Evolutionary conservation across 108 stramenopile genomes (phyloP).

Genomic region (Cyclotella baltica): DNA sequence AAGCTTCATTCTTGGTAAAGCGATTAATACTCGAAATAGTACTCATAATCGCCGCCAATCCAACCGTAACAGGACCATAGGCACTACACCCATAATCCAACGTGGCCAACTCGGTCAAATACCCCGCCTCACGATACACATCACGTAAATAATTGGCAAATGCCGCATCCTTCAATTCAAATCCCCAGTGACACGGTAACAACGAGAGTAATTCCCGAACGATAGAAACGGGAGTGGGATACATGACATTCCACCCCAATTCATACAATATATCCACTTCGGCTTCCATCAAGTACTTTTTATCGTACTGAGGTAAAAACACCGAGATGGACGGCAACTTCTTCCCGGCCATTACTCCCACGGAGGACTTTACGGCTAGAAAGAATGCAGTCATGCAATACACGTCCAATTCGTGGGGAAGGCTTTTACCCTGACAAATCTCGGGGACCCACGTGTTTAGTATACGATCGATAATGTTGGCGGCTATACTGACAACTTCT

Average conservation of each 20-base stretch:
- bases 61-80: neutral
- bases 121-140: neutral
- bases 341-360: neutral
- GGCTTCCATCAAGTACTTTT: neutral
- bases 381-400: neutral
- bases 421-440: neutral
- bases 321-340: neutral
- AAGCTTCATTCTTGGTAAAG: neutral
- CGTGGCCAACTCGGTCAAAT: neutral
- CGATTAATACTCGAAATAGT: neutral
- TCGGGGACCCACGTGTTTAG: neutral
- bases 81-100: neutral
- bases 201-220: neutral
- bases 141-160: neutral
- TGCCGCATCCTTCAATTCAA: neutral
- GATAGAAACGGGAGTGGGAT: slow-evolving; percentile 2
- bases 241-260: neutral
- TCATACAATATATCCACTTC: slow-evolving; percentile 2
- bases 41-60: slow-evolving; percentile 12
- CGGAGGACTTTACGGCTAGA: slow-evolving; percentile 3
- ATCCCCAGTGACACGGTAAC: neutral
- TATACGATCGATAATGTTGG: slow-evolving; percentile 5
- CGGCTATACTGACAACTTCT: neutral
- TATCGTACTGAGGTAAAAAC: neutral
- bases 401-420: neutral